Percentiles rank a stretch among this genome's conserved stretches.
Evolutionary conservation across 305 asterid genomes (phyloP).

Genomic region (Fraxinus nigra): DNA sequence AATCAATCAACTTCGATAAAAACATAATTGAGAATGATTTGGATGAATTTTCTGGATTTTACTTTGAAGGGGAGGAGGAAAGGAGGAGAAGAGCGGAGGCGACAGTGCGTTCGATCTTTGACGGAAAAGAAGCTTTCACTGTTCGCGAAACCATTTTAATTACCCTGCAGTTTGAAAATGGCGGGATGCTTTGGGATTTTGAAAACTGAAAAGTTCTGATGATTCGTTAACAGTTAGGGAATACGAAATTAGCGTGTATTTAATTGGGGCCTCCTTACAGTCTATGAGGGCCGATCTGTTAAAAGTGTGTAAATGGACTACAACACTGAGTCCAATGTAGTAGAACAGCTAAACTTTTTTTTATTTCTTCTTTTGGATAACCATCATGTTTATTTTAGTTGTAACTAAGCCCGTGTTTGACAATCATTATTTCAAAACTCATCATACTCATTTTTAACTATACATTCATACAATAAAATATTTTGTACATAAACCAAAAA

Average conservation of each 20-base stretch:
- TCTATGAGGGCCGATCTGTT: neutral
- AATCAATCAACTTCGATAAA: neutral
- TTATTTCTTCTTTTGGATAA: no score
- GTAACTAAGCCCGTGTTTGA: no score
- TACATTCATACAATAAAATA: no score
- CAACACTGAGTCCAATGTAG: neutral
- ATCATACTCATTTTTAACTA: no score
- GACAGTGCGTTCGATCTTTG: slow-evolving; percentile 48
- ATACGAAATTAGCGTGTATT: neutral
- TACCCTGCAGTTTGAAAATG: slow-evolving; percentile 34
- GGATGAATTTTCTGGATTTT: slow-evolving; percentile 14
- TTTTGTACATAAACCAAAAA: no score
- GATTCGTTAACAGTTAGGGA: neutral
- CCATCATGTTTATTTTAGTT: no score
- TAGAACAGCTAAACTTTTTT: no score
- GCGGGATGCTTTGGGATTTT: slow-evolving; percentile 47
- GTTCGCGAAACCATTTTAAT: slow-evolving; percentile 36
- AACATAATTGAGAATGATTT: neutral
- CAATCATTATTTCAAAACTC: no score
- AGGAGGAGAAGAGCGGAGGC: slow-evolving; percentile 87
- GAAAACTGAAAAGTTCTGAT: neutral
- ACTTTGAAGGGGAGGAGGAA: slow-evolving; percentile 49
- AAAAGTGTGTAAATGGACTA: neutral
- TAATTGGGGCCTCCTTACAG: neutral
- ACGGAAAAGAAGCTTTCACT: slow-evolving; percentile 57